A percentile compares a stretch with the other conserved stretches of the same genome.
Evolutionary conservation across 306 rosid species (phyloP).

Genomic region (Vigna mungo): DNA sequence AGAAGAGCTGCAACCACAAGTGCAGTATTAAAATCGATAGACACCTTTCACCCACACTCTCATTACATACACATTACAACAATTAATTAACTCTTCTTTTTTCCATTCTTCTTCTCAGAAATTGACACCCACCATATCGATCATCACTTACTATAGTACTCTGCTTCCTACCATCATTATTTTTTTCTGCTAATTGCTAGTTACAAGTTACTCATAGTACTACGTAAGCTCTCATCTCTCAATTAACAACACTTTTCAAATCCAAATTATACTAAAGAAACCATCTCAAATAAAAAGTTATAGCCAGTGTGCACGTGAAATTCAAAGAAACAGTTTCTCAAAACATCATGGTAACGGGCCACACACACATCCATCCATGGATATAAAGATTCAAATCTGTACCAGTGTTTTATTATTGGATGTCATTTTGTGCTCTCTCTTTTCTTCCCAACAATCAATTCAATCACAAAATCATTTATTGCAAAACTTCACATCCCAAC

Average conservation of each 20-base stretch:
- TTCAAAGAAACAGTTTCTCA: constrained; percentile 4
- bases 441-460: not conserved
- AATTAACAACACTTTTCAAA: constrained; percentile 19
- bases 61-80: not conserved
- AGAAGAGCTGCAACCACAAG: too few relatives aligned
- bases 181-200: too few relatives aligned
- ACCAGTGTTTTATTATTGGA: not conserved
- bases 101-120: not conserved
- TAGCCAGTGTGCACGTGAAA: constrained; percentile 1
- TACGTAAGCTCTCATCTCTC: not conserved
- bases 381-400: constrained; percentile 11
- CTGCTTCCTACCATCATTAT: too few relatives aligned
- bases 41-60: constrained; percentile 24
- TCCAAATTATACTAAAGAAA: too few relatives aligned
- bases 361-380: not conserved
- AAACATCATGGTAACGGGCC: constrained; percentile 26
- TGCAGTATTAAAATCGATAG: constrained; percentile 33
- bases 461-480: constrained; percentile 16
- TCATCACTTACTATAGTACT: too few relatives aligned
- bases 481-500: not conserved
- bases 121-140: too few relatives aligned
- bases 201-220: not conserved
- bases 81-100: not conserved
- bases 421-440: constrained; percentile 14
- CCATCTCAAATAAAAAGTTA: too few relatives aligned